phyloP scores from a whole-genome alignment of 1,284 basidiomycete genomes.

The Papiliotrema fonsecae region DNA sequence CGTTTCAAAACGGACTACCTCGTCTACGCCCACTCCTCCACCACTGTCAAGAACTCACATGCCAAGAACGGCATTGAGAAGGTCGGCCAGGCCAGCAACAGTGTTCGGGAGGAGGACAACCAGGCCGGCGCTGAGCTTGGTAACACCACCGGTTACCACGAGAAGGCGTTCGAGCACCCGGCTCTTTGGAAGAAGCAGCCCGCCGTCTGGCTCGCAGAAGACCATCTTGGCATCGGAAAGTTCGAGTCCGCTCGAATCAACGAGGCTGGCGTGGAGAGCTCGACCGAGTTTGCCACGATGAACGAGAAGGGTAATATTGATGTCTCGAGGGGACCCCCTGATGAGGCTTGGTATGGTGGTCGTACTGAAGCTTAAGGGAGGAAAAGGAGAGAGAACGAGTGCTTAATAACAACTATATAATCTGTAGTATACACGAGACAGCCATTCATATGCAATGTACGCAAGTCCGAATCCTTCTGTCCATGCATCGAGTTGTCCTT shows the following conservation, averaged over 20 bases:
- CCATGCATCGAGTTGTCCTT: too few species aligned
- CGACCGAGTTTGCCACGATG: constrained; percentile 42
- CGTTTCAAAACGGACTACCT: constrained; percentile 36
- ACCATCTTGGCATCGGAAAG: constrained; percentile 44
- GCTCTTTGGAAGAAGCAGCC: constrained; percentile 48
- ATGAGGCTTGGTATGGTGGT: constrained; percentile 43
- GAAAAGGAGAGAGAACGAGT: too few species aligned
- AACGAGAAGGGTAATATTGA: constrained; percentile 40
- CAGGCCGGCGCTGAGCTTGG: constrained; percentile 33
- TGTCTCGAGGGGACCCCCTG: constrained; percentile 40
- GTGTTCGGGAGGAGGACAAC: constrained; percentile 19
- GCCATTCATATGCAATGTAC: too few species aligned
- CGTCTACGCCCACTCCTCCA: constrained; percentile 28
- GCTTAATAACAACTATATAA: too few species aligned
- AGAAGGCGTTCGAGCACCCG: constrained; percentile 47
- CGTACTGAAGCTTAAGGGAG: too few species aligned
- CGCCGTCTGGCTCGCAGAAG: constrained; percentile 46
- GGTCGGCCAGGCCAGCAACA: constrained; percentile 10
- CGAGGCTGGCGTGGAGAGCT: constrained; percentile 37
- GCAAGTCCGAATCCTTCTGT: too few species aligned
- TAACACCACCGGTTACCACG: constrained; percentile 39
- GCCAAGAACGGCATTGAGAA: constrained; percentile 6
- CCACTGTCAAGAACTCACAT: constrained; percentile 20
- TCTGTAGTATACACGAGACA: too few species aligned
- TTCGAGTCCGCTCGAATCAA: constrained; percentile 42